Percentiles rank a stretch among this genome's conserved stretches.
phyloP scores from a whole-genome alignment of 805 yeast species.

The Nakazawaea sp. region DNA sequence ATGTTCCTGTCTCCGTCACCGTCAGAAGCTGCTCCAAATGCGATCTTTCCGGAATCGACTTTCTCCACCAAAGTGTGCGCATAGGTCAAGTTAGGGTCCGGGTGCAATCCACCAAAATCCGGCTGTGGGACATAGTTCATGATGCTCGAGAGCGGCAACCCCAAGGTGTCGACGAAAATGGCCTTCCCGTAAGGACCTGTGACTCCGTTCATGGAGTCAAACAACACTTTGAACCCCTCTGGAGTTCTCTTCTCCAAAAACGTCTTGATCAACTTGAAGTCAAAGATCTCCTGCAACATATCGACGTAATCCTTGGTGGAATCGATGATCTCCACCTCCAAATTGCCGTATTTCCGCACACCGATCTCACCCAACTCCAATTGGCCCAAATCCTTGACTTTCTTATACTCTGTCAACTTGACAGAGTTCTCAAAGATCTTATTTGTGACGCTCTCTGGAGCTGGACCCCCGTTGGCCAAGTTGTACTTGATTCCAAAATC shows the following conservation, averaged over 20 bases:
- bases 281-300: conserved; percentile 81
- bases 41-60: conserved; percentile 77
- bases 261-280: conserved; percentile 68
- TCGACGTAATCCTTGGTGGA: conserved; percentile 71
- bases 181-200: conserved; percentile 94
- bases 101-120: conserved; percentile 96
- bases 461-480: conserved; percentile 94
- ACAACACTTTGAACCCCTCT: conserved; percentile 63
- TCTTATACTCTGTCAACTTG: conserved; percentile 52
- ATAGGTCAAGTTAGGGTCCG: conserved; percentile 95
- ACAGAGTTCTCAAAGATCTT: conserved; percentile 70
- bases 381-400: conserved; percentile 39
- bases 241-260: conserved; percentile 51
- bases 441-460: conserved; percentile 91
- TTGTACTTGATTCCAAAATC: conserved; percentile 96
- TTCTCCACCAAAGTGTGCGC: conserved; percentile 80
- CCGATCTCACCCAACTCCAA: conserved; percentile 63
- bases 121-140: conserved; percentile 79
- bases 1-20: conserved; percentile 99
- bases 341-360: conserved; percentile 38
- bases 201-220: conserved; percentile 91
- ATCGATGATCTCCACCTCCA: conserved; percentile 78
- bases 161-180: conserved; percentile 79
- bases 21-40: conserved; percentile 98
- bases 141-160: conserved; percentile 59